These are phyloP conservation scores for Ormosia semicastrata DNA, from an alignment of 306 rosid species.

Conservation along the genomic window DNA sequence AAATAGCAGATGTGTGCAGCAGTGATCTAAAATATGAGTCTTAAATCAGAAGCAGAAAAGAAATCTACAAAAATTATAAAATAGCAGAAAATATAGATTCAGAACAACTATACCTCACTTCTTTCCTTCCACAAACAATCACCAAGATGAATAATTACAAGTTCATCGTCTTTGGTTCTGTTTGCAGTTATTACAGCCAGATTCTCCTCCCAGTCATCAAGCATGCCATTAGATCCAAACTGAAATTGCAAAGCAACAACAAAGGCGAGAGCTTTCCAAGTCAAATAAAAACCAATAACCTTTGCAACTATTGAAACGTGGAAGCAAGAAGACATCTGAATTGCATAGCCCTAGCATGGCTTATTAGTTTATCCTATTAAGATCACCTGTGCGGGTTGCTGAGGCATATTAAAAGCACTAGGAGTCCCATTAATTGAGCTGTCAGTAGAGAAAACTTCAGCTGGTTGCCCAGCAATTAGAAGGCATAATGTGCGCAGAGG, in stretches of 20 bases:
- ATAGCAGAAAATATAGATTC: background rate
- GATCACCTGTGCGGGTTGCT: slow-evolving; percentile 67
- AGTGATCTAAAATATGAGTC: slow-evolving; percentile 55
- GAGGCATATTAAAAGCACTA: slow-evolving; percentile 36
- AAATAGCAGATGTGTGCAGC: slow-evolving; percentile 98
- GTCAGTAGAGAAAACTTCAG: slow-evolving; percentile 75
- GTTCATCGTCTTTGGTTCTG: slow-evolving; percentile 94
- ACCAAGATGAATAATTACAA: slow-evolving; percentile 89
- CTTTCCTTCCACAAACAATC: slow-evolving; percentile 93
- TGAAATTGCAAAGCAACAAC: slow-evolving; percentile 33
- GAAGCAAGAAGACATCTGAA: slow-evolving; percentile 2
- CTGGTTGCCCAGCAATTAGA: slow-evolving; percentile 93
- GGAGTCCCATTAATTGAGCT: slow-evolving; percentile 34
- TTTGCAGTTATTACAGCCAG: slow-evolving; percentile 93
- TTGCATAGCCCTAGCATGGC: background rate
- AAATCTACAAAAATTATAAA: background rate
- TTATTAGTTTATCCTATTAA: slow-evolving; percentile 14
- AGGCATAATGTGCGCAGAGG: slow-evolving; percentile 94
- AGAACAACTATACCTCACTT: slow-evolving; percentile 59
- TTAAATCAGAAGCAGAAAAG: slow-evolving; percentile 24
- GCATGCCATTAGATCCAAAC: slow-evolving; percentile 69
- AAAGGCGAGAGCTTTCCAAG: slow-evolving; percentile 22
- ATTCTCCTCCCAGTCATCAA: slow-evolving; percentile 93
- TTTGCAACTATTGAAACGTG: background rate
- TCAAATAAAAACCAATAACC: slow-evolving; percentile 4